Conservation (phyloP, 164 flowering plant genomes). For the Saururus chinensis region DNA sequence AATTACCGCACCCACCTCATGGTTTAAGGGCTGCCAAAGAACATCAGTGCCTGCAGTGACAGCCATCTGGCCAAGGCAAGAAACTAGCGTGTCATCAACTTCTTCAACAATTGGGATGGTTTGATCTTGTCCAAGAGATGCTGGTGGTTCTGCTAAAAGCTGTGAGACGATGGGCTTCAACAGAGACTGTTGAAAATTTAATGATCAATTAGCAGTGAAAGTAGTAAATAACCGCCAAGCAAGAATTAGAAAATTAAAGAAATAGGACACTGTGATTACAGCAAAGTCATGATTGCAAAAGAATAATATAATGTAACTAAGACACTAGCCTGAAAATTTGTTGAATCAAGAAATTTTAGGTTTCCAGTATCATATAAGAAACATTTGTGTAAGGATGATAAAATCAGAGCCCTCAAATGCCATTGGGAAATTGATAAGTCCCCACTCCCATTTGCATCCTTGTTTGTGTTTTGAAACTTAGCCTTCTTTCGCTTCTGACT, state of each 20-base stretch:
- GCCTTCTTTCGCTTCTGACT: slow-evolving; percentile 67
- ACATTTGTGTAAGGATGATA: slow-evolving; percentile 75
- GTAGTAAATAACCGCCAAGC: background rate
- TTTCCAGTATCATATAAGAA: slow-evolving; percentile 76
- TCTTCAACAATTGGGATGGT: slow-evolving; percentile 49
- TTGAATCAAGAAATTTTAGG: slow-evolving; percentile 63
- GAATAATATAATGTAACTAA: background rate
- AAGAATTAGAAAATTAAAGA: background rate
- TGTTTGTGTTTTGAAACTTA: slow-evolving; percentile 24
- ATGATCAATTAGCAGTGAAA: background rate
- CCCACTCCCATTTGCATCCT: slow-evolving; percentile 11
- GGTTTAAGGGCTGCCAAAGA: slow-evolving; percentile 83
- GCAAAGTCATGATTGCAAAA: too few species aligned
- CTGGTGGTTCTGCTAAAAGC: slow-evolving; percentile 58
- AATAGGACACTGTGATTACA: too few species aligned
- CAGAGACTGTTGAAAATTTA: slow-evolving; percentile 36
- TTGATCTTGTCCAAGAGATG: slow-evolving; percentile 29
- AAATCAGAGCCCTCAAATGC: slow-evolving; percentile 68
- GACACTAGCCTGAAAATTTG: slow-evolving; percentile 58
- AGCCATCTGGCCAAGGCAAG: slow-evolving; percentile 93
- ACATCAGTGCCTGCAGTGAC: slow-evolving; percentile 75
- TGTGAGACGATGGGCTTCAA: slow-evolving; percentile 85
- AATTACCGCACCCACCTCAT: slow-evolving; percentile 44
- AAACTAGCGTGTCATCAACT: slow-evolving; percentile 66
- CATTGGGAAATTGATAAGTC: slow-evolving; percentile 34